phyloP scores from a whole-genome alignment of 2,329 filamentous ascomycete genomes.

The Penicillium sp. region DNA sequence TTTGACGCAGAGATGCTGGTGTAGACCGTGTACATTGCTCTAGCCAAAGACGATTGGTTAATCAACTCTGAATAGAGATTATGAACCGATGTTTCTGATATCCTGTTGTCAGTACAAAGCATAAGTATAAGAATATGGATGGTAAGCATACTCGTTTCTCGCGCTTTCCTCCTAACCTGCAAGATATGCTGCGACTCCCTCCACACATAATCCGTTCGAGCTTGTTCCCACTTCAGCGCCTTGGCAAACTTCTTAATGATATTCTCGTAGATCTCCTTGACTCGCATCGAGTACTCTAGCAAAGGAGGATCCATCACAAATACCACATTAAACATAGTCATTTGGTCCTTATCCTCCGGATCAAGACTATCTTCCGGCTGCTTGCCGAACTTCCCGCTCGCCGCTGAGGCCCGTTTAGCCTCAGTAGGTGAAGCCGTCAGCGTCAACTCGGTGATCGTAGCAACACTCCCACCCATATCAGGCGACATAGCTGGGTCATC shows the following conservation, averaged over 20 bases:
- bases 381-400: constrained; percentile 33
- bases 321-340: constrained; percentile 98
- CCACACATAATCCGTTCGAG: constrained; percentile 88
- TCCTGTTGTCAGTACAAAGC: constrained; percentile 23
- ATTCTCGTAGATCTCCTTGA: constrained; percentile 84
- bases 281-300: constrained; percentile 72
- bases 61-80: constrained; percentile 52
- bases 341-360: constrained; percentile 60
- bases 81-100: constrained; percentile 42
- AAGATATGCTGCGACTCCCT: constrained; percentile 86
- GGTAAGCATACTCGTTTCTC: constrained; percentile 58
- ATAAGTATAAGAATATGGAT: not conserved
- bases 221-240: constrained; percentile 90
- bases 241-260: constrained; percentile 92
- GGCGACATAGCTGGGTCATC: constrained; percentile 34
- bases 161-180: constrained; percentile 78
- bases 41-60: constrained; percentile 76
- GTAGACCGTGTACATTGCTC: constrained; percentile 81
- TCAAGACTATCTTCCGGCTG: constrained; percentile 35
- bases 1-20: constrained; percentile 80
- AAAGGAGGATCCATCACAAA: constrained; percentile 85
- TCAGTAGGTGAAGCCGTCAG: constrained; percentile 32
- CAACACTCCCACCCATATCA: constrained; percentile 39
- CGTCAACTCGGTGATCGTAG: constrained; percentile 38
- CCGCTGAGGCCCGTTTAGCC: constrained; percentile 32